Conservation (phyloP, 2,329 filamentous ascomycete species). For the Sporothrix dimorphospora region DNA sequence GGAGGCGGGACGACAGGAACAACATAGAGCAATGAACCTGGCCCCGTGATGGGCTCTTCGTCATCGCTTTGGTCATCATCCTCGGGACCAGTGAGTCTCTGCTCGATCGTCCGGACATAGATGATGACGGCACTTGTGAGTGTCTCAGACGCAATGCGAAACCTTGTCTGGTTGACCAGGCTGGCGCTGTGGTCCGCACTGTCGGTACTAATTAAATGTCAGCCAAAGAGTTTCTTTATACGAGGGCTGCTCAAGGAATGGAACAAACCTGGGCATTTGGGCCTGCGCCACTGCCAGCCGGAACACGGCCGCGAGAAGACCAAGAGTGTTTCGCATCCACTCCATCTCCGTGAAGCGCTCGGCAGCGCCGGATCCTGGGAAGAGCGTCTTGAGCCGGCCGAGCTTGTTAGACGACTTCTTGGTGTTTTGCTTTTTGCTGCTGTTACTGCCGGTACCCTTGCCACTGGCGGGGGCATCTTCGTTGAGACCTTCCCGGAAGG, state of each 20-base stretch:
- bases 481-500: conserved; percentile 18
- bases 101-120: conserved; percentile 26
- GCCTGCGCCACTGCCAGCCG: conserved; percentile 23
- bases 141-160: conserved; percentile 22
- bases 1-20: not conserved
- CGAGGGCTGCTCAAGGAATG: not conserved
- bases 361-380: conserved; percentile 27
- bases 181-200: not conserved
- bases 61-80: conserved; percentile 27
- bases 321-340: conserved; percentile 33
- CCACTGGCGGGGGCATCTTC: not conserved
- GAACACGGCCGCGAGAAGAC: conserved; percentile 24
- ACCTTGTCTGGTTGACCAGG: not conserved
- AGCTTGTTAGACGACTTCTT: conserved; percentile 27
- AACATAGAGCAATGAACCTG: conserved; percentile 5
- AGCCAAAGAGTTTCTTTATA: no score
- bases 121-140: conserved; percentile 26
- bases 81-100: conserved; percentile 20
- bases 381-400: conserved; percentile 29
- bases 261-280: not conserved
- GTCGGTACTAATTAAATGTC: not conserved
- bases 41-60: conserved; percentile 25
- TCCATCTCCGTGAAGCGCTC: conserved; percentile 32
- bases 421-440: conserved; percentile 19
- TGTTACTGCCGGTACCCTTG: not conserved